Conservation (phyloP, 2,329 filamentous ascomycete genomes). For the Sclerotinia subarctica region DNA sequence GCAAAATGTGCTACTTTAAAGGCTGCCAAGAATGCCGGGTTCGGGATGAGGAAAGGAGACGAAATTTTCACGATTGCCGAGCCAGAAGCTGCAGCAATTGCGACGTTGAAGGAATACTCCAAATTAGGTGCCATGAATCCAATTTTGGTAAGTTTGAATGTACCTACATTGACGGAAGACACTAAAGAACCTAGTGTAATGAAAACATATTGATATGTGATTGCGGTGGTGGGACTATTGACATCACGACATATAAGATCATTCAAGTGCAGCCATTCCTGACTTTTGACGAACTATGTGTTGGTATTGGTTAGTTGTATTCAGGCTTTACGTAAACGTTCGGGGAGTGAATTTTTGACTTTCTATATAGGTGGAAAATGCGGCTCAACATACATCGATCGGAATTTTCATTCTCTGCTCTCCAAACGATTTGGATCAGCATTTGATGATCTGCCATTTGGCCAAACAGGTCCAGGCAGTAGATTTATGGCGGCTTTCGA, state of each 20-base stretch:
- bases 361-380: slow-evolving; percentile 30
- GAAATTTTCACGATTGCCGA: slow-evolving; percentile 32
- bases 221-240: slow-evolving; percentile 33
- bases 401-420: slow-evolving; percentile 30
- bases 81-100: slow-evolving; percentile 33
- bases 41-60: slow-evolving; percentile 24
- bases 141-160: slow-evolving; percentile 22
- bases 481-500: slow-evolving; percentile 29
- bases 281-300: slow-evolving; percentile 28
- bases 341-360: background rate
- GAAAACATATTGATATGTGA: slow-evolving; percentile 33
- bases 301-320: slow-evolving; percentile 17
- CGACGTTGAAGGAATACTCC: slow-evolving; percentile 25
- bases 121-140: slow-evolving; percentile 20
- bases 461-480: slow-evolving; percentile 28
- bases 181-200: slow-evolving; percentile 19
- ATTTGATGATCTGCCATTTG: slow-evolving; percentile 24
- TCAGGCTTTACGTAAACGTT: background rate
- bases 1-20: slow-evolving; percentile 30
- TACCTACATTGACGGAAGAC: background rate
- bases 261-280: slow-evolving; percentile 24
- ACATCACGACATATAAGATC: slow-evolving; percentile 33
- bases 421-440: slow-evolving; percentile 26
- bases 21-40: slow-evolving; percentile 31
- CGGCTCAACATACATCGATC: slow-evolving; percentile 32